Conservation (phyloP, 441 rosid genomes). For the Rhodomyrtus psidioides region DNA sequence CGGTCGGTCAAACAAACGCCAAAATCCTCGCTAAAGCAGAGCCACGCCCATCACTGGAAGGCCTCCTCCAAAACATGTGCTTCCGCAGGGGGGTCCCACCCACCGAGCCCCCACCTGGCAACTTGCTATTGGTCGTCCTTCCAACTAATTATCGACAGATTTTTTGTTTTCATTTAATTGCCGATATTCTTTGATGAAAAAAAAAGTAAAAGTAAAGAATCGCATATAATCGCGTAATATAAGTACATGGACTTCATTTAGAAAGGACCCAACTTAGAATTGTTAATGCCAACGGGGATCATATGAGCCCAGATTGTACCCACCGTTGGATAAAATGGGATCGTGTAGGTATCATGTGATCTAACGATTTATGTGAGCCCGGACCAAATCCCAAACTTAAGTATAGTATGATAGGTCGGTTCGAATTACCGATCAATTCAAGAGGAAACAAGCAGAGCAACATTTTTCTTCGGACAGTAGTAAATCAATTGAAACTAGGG, state of each 20-base stretch:
- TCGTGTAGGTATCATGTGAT: neutral
- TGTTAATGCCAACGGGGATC: neutral
- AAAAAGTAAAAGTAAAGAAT: no score
- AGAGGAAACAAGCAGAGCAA: no score
- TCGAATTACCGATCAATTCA: no score
- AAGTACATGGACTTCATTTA: neutral
- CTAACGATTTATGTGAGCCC: neutral
- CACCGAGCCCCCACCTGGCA: neutral
- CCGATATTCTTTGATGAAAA: neutral
- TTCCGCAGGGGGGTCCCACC: neutral
- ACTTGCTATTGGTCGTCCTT: neutral
- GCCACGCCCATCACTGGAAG: conserved; percentile 9
- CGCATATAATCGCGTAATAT: neutral
- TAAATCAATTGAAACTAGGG: neutral
- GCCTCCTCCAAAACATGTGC: neutral
- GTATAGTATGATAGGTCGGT: no score
- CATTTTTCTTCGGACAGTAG: no score
- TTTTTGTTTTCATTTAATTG: neutral
- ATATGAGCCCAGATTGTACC: neutral
- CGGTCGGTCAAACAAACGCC: neutral
- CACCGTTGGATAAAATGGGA: neutral
- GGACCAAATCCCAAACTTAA: neutral
- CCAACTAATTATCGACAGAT: neutral
- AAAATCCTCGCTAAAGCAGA: neutral
- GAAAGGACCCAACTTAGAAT: neutral